These are phyloP conservation scores for Fraxinus anomala DNA, from an alignment of 257 asterid genomes.

Conservation along the genomic window DNA sequence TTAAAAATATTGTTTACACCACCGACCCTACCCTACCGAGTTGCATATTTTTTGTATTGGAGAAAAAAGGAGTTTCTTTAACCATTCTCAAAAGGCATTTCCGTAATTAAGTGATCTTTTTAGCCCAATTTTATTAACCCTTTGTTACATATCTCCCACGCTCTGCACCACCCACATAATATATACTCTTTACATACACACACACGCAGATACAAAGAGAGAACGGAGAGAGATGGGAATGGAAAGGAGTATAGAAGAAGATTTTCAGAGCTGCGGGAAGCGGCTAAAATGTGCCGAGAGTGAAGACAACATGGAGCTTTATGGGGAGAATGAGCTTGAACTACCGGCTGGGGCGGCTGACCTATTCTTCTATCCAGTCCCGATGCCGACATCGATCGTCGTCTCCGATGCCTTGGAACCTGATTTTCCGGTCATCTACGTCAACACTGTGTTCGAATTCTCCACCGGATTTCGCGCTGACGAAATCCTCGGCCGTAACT, in stretches of 20 bases:
- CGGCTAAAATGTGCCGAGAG: slow-evolving; percentile 45
- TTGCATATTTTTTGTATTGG: background rate
- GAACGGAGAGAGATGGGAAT: slow-evolving; percentile 43
- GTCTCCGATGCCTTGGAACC: slow-evolving; percentile 81
- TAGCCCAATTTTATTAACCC: slow-evolving; percentile 21
- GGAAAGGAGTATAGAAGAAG: slow-evolving; percentile 43
- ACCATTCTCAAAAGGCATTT: slow-evolving; percentile 15
- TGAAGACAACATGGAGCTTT: slow-evolving; percentile 33
- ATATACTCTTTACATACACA: slow-evolving; percentile 12
- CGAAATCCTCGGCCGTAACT: slow-evolving; percentile 87
- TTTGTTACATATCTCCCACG: slow-evolving; percentile 22
- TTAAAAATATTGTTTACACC: background rate
- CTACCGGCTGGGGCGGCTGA: slow-evolving; percentile 26
- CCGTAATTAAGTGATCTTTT: slow-evolving; percentile 22
- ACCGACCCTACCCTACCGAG: background rate
- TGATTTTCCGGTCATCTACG: slow-evolving; percentile 78
- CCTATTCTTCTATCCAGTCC: slow-evolving; percentile 49
- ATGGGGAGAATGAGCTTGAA: slow-evolving; percentile 34
- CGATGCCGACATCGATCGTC: slow-evolving; percentile 68
- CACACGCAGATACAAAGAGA: background rate
- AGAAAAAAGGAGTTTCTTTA: background rate
- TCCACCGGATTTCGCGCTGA: slow-evolving; percentile 90
- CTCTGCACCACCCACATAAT: slow-evolving; percentile 16
- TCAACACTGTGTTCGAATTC: slow-evolving; percentile 66
- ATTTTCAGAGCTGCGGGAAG: slow-evolving; percentile 40